These are phyloP conservation scores for Penicillium sp. DNA, from an alignment of 2,329 filamentous ascomycete species.

Conservation along the genomic window DNA sequence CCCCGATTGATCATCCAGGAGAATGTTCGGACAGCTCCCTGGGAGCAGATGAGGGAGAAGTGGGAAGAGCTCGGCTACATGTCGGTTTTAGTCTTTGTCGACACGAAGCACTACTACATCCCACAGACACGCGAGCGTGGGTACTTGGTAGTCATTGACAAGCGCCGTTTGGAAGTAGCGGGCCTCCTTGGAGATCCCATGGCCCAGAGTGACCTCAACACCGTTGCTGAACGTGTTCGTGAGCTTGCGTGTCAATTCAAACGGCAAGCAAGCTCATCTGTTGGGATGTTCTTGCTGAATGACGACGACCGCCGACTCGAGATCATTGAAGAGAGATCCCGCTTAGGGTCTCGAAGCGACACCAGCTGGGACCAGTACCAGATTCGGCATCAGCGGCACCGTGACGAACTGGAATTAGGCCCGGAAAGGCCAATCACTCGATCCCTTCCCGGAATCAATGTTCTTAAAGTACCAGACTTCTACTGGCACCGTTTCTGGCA, in stretches of 20 bases:
- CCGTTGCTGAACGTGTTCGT: constrained; percentile 15
- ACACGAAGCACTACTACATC: constrained; percentile 72
- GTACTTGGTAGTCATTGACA: constrained; percentile 62
- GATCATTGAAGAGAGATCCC: constrained; percentile 52
- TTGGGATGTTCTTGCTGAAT: constrained; percentile 63
- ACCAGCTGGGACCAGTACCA: constrained; percentile 51
- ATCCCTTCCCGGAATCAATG: constrained; percentile 58
- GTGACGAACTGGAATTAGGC: constrained; percentile 55
- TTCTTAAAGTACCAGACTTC: constrained; percentile 56
- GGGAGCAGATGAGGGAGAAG: constrained; percentile 52
- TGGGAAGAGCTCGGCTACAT: constrained; percentile 60
- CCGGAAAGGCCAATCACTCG: constrained; percentile 59
- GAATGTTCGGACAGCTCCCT: constrained; percentile 67
- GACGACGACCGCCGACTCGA: constrained; percentile 58
- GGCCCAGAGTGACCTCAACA: constrained; percentile 34
- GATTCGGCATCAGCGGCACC: constrained; percentile 60
- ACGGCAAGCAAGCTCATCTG: constrained; percentile 62
- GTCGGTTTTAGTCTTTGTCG: constrained; percentile 53
- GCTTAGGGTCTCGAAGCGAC: constrained; percentile 30
- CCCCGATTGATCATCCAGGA: constrained; percentile 71
- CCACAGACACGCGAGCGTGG: constrained; percentile 68
- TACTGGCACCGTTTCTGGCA: constrained; percentile 55
- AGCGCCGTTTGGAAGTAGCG: constrained; percentile 21
- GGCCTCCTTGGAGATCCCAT: constrained; percentile 20
- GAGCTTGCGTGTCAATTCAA: constrained; percentile 49